Evolutionary conservation across 1,284 basidiomycete species (phyloP).

Genomic region (Coniophora puteana): DNA sequence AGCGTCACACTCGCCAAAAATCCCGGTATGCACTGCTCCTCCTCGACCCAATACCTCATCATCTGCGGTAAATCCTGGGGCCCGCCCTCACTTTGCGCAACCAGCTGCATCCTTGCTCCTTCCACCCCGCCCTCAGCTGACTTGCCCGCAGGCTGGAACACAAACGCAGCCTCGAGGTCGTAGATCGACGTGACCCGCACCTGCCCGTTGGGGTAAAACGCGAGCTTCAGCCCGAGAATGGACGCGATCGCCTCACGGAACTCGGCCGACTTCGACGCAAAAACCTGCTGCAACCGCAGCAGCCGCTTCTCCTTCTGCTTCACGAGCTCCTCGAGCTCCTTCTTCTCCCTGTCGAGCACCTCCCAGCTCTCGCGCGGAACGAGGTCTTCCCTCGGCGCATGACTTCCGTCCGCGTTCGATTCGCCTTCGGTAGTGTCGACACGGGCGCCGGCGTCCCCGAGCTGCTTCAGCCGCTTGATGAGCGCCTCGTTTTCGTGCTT

Average conservation of each 20-base stretch:
- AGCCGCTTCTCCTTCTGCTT: constrained; percentile 43
- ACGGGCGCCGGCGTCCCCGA: constrained; percentile 38
- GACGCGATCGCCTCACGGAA: constrained; percentile 79
- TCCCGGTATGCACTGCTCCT: constrained; percentile 70
- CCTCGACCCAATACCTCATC: constrained; percentile 71
- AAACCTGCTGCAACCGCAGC: constrained; percentile 42
- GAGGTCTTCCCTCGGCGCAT: constrained; percentile 31
- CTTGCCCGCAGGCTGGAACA: constrained; percentile 55
- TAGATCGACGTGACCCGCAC: constrained; percentile 81
- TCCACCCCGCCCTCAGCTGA: constrained; percentile 24
- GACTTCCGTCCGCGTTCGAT: constrained; percentile 8
- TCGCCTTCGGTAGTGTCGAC: no score
- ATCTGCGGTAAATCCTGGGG: constrained; percentile 63
- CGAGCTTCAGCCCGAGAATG: constrained; percentile 81
- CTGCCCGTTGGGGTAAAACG: constrained; percentile 81
- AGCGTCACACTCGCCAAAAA: constrained; percentile 74
- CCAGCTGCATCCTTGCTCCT: constrained; percentile 61
- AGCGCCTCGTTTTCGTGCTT: constrained; percentile 75
- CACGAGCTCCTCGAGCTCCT: constrained; percentile 54
- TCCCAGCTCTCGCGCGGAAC: constrained; percentile 73
- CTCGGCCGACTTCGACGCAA: constrained; percentile 71
- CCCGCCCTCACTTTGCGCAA: constrained; percentile 65
- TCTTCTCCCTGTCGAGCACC: constrained; percentile 57
- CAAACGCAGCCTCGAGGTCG: constrained; percentile 67
- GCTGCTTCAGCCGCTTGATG: constrained; percentile 50